Base-by-base conservation (phyloP, 495 filamentous ascomycete species). In the Clavariopsis aquatica region DNA sequence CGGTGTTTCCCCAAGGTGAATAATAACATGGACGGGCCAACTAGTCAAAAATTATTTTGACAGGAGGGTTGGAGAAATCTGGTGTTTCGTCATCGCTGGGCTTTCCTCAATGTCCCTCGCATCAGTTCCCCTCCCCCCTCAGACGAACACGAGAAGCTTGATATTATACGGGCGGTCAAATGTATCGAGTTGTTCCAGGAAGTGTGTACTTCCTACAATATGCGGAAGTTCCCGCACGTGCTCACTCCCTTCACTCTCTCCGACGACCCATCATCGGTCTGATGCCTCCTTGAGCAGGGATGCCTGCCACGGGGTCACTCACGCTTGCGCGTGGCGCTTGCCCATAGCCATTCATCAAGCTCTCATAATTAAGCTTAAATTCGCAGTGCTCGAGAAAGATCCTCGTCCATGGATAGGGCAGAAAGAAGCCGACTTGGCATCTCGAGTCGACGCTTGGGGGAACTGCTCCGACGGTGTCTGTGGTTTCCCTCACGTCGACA, bases 381-480 rank as follows among this genome's bases (percentile, higher is more conserved):
- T 65, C 26, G 46, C 27, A 45, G n/a, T 17, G 6, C 38, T 1
- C 24, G 22, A 24, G 45, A 45, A 20, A 29, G 17, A 29, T 47
- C 10, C 43, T 43, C 22, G 8, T 29, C 49, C 28, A 29, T 15
- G 24, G 47, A 7, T 10, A 52, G 8, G 45, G 34, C 26, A 54
- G 10, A 15, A 64, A 41, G 55, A 58, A 47, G 45, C 62, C 62
- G 62, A 20, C 62, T 65, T 65, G 62, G 62, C 62, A 65, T 6
- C 17, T 49, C 15, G n/a, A n/a, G n/a, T n/a, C n/a, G 26, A 43
- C 36, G 24, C 27, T 57, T 34, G 19, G 52, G 29, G 52, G 2
- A 15, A 36, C 1, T 12, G 20, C 26, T 56, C 52, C 53, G 61
- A 57, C 26, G 38, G n/a, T 3, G 38, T 9, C 4, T 8, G 6